These are phyloP conservation scores for Saccharomyces mikatae DNA, from an alignment of 805 yeast genomes.

Conservation along the genomic window DNA sequence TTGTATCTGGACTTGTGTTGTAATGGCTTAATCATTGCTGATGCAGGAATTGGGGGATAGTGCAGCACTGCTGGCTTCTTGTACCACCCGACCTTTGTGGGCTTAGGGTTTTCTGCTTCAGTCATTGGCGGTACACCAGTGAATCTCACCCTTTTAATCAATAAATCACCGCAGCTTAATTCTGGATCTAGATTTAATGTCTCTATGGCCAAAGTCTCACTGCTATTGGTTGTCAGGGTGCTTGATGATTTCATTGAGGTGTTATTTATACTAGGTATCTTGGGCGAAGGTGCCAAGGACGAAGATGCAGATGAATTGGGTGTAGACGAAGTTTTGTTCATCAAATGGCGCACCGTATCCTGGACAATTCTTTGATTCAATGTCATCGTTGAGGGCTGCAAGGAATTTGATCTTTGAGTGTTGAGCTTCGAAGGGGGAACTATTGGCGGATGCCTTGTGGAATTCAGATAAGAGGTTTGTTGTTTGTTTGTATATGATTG, in stretches of 20 bases:
- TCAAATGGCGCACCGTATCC: slow-evolving; percentile 13
- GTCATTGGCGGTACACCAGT: slow-evolving; percentile 31
- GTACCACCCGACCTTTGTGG: slow-evolving; percentile 32
- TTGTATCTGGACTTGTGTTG: not conserved
- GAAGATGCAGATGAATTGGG: not conserved
- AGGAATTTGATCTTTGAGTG: slow-evolving; percentile 25
- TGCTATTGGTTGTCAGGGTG: not conserved
- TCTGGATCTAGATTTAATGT: not conserved
- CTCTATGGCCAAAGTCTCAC: not conserved
- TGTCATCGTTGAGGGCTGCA: slow-evolving; percentile 21
- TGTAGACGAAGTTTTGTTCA: slow-evolving; percentile 1
- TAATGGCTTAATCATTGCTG: slow-evolving; percentile 4
- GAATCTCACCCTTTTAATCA: slow-evolving; percentile 29
- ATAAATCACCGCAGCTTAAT: not conserved
- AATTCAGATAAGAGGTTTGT: not conserved
- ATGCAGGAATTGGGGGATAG: slow-evolving; percentile 28
- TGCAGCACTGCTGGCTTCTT: slow-evolving; percentile 30
- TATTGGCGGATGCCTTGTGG: not conserved
- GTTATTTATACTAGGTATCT: not conserved
- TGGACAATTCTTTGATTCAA: slow-evolving; percentile 25
- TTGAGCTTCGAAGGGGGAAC: not conserved
- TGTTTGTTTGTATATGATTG: slow-evolving; percentile 16
- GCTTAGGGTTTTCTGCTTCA: slow-evolving; percentile 23
- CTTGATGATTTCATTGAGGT: not conserved
- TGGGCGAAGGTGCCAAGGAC: not conserved